These are phyloP conservation scores for Euphrasia confusa DNA, from an alignment of 257 asterid genomes.

Conservation along the genomic window DNA sequence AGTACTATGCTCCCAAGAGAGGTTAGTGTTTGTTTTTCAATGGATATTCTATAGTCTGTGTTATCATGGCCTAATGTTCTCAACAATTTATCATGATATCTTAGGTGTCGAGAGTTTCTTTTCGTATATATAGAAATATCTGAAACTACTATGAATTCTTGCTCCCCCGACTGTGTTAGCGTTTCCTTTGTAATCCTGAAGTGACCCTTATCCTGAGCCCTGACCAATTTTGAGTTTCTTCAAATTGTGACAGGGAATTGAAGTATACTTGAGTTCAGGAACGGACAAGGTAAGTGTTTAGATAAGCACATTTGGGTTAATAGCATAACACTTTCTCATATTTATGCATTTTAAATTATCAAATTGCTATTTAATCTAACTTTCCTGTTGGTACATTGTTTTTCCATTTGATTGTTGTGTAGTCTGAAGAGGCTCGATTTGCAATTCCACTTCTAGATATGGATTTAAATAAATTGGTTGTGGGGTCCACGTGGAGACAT, in stretches of 20 bases:
- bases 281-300: slow-evolving; percentile 57
- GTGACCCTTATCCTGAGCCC: slow-evolving; percentile 9
- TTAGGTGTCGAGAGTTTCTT: slow-evolving; percentile 1
- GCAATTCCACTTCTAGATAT: slow-evolving; percentile 78
- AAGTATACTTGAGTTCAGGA: slow-evolving; percentile 58
- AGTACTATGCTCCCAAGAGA: slow-evolving; percentile 84
- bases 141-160: slow-evolving; percentile 3
- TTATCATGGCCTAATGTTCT: slow-evolving; percentile 6
- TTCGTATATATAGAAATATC: slow-evolving; percentile 12
- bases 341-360: slow-evolving; percentile 12
- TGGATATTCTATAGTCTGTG: background rate
- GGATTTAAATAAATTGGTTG: slow-evolving; percentile 76
- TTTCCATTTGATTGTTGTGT: slow-evolving; percentile 47
- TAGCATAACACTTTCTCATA: background rate
- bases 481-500: slow-evolving; percentile 74
- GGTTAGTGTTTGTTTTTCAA: slow-evolving; percentile 43
- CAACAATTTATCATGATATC: background rate
- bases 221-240: slow-evolving; percentile 19
- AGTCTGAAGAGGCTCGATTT: slow-evolving; percentile 93
- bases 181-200: slow-evolving; percentile 14
- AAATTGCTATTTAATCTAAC: slow-evolving; percentile 29
- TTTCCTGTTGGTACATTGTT: slow-evolving; percentile 25
- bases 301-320: slow-evolving; percentile 19
- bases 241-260: slow-evolving; percentile 66
- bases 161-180: background rate